phyloP scores from a whole-genome alignment of 495 filamentous ascomycete species.

The Collariella sp. region DNA sequence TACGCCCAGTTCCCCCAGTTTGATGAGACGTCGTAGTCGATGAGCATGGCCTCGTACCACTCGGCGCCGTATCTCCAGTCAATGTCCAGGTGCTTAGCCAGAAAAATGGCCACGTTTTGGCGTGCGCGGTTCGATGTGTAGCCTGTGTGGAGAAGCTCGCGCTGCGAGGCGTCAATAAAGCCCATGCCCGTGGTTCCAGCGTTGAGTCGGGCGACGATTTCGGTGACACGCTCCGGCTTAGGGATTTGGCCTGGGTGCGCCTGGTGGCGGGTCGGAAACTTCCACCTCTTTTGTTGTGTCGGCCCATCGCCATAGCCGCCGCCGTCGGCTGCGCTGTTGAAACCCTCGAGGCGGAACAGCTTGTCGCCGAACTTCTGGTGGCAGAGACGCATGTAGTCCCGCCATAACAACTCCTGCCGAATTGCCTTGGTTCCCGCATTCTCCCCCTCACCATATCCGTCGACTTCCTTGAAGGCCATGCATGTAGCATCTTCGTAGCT shows the following conservation, averaged over 20 bases:
- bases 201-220: slow-evolving; percentile 43
- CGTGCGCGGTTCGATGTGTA: slow-evolving; percentile 63
- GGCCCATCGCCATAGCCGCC: neutral
- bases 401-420: slow-evolving; percentile 64
- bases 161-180: slow-evolving; percentile 61
- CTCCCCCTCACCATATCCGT: slow-evolving; percentile 55
- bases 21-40: slow-evolving; percentile 61
- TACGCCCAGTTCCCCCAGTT: slow-evolving; percentile 81
- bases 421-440: slow-evolving; percentile 58
- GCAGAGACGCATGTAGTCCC: slow-evolving; percentile 68
- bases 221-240: slow-evolving; percentile 24
- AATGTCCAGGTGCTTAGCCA: slow-evolving; percentile 61
- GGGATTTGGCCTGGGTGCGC: slow-evolving; percentile 25
- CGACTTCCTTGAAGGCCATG: slow-evolving; percentile 20
- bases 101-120: slow-evolving; percentile 62
- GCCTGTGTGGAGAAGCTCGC: slow-evolving; percentile 60
- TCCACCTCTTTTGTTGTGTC: slow-evolving; percentile 32
- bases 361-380: slow-evolving; percentile 52
- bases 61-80: slow-evolving; percentile 72
- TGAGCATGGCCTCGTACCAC: slow-evolving; percentile 63
- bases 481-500: slow-evolving; percentile 55
- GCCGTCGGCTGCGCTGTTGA: slow-evolving; percentile 23
- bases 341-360: slow-evolving; percentile 51
- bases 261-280: slow-evolving; percentile 15
- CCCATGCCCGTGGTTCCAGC: slow-evolving; percentile 58